Evolutionary conservation across 345 rosid genomes (phyloP).

Genomic region (Anastatica hierochuntica): DNA sequence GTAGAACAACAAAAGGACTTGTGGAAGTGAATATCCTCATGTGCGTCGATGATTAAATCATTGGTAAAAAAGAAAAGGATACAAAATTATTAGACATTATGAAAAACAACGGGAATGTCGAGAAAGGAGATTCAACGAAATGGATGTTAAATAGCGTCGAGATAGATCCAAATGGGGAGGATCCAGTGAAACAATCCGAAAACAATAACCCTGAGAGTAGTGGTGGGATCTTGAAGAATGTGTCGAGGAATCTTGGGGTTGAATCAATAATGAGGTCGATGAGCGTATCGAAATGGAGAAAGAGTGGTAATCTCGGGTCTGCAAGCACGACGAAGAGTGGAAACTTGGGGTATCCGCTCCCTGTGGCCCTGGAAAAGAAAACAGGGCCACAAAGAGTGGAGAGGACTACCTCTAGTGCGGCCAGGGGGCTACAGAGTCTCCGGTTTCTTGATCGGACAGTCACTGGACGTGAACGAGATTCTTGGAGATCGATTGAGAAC

Average conservation of each 20-base stretch:
- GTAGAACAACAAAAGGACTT: neutral
- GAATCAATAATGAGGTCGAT: conserved; percentile 29
- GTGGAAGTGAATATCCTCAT: neutral
- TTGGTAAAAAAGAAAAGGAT: neutral
- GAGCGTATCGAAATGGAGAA: conserved; percentile 38
- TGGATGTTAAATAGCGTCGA: conserved; percentile 61
- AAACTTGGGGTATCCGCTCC: conserved; percentile 12
- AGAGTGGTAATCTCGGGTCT: conserved; percentile 27
- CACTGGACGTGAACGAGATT: conserved; percentile 69
- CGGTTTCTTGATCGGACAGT: conserved; percentile 70
- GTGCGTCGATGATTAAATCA: neutral
- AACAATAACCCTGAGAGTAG: conserved; percentile 3
- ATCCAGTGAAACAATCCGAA: conserved; percentile 23
- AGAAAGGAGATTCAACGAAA: conserved; percentile 29
- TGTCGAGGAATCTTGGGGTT: conserved; percentile 16
- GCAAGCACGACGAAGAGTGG: conserved; percentile 27
- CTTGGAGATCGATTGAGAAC: conserved; percentile 73
- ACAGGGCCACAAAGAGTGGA: conserved; percentile 26
- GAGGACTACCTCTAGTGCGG: conserved; percentile 52
- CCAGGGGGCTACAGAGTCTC: conserved; percentile 67
- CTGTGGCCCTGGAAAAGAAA: conserved; percentile 1
- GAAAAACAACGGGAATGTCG: conserved; percentile 16
- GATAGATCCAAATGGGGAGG: conserved; percentile 40
- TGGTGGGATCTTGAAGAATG: too few species aligned
- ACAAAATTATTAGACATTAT: neutral